Conservation (phyloP, 2,329 filamentous ascomycete species). For the Bipolaris victoriae region DNA sequence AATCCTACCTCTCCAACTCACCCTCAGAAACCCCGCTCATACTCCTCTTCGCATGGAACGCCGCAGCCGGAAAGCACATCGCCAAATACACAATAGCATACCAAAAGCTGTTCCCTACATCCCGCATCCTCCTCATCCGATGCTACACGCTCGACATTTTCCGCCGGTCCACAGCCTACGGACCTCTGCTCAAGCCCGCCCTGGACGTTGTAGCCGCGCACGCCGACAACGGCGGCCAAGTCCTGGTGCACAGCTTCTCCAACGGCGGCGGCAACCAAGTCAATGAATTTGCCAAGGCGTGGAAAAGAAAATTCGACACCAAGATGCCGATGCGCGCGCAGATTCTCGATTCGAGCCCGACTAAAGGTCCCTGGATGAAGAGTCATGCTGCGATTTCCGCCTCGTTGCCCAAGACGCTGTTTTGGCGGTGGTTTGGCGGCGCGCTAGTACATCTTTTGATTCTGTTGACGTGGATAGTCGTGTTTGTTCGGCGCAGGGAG, state of each 20-base stretch:
- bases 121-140: conserved; percentile 41
- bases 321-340: conserved; percentile 39
- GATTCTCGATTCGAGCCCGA: conserved; percentile 45
- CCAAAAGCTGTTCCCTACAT: conserved; percentile 38
- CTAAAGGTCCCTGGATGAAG: conserved; percentile 40
- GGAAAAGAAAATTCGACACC: conserved; percentile 26
- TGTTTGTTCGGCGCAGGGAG: conserved; percentile 25
- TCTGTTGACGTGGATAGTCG: conserved; percentile 26
- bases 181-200: conserved; percentile 30
- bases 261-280: conserved; percentile 47
- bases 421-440: conserved; percentile 37
- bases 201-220: conserved; percentile 35
- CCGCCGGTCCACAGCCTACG: conserved; percentile 24
- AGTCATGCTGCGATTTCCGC: conserved; percentile 40
- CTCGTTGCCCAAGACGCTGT: conserved; percentile 31
- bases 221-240: conserved; percentile 26
- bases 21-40: conserved; percentile 32
- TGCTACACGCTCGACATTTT: conserved; percentile 42
- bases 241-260: conserved; percentile 46
- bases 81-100: conserved; percentile 47
- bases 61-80: conserved; percentile 44
- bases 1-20: conserved; percentile 17
- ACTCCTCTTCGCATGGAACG: conserved; percentile 46
- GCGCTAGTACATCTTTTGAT: conserved; percentile 38
- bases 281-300: conserved; percentile 42